Base-by-base conservation (phyloP, 1,284 basidiomycete genomes). In the Cryptococcus neoformans region DNA sequence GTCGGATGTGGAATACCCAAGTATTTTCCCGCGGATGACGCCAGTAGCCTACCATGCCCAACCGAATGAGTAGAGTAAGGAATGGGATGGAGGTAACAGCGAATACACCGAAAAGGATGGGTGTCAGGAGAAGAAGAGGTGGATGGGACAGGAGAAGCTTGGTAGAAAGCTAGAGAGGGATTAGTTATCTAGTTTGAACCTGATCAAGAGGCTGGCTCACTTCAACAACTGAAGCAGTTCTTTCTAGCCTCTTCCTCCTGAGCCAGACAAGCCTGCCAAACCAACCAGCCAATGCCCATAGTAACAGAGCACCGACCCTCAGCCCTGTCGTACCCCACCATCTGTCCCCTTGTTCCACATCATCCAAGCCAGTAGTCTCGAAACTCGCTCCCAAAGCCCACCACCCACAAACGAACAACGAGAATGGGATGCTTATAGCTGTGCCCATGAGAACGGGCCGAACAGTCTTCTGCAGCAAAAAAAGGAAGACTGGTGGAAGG, bases 331-430 rank as follows among this genome's bases (percentile, higher is more conserved):
- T 75, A 3, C 75, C 85, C 91, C 92, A 67, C 89, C 85, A 58
- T n/a, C 63, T 57, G 7, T 89, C 89, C 82, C 86, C 88, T 9
- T 87, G 87, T 16, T 77, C 75, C 36, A 85, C 85, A 57, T 84
- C 85, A 36, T 80, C 79, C 56, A 84, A 82, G 11, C 81, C 83
- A 60, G 88, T 85, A 80, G 87, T 88, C 81, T 92, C 89, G 67
- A 95, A 95, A 69, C 90, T 92, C 36, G 90, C 92, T 7, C 87
- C 83, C 66, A 95, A 90, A 1, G 90, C 90, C 87, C 90, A 93
- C 55, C 91, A 76, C 14, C 90, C 86, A 51, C 88, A 90, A 47
- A 92, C 80, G 65, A 90, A 84, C 36, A 95, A 80, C 0, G 88
- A 87, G 45, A 85, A 84, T 12, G 92, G 92, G 37, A 93, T 85